A percentile compares a stretch with the other conserved stretches of the same genome.
These are phyloP conservation scores for Colletotrichum godetiae DNA, from an alignment of 2,329 filamentous ascomycete genomes.

Conservation along the genomic window DNA sequence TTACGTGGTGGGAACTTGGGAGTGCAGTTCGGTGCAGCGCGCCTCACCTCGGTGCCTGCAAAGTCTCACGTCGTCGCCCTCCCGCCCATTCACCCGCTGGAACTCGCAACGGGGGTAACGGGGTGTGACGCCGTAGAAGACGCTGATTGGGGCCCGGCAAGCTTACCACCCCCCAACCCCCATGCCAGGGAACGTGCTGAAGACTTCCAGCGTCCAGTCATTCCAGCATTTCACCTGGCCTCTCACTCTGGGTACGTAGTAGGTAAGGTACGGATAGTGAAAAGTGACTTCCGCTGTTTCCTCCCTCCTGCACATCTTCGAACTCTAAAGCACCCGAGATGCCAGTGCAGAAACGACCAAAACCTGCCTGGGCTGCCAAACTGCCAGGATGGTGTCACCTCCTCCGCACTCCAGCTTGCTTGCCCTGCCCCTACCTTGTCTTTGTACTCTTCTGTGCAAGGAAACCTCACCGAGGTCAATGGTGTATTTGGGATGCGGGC, in stretches of 20 bases:
- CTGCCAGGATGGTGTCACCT: constrained; percentile 2
- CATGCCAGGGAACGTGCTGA: constrained; percentile 21
- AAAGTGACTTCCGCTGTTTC: constrained; percentile 10
- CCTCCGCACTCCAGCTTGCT: neutral
- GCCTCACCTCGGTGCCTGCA: neutral
- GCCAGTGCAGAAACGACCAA: constrained; percentile 8
- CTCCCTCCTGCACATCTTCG: constrained; percentile 10
- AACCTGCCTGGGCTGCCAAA: neutral
- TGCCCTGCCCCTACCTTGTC: neutral
- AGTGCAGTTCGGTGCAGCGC: constrained; percentile 6
- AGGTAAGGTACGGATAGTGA: too few relatives aligned
- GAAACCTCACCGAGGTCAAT: neutral
- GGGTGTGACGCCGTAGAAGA: constrained; percentile 24
- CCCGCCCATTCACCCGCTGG: constrained; percentile 19
- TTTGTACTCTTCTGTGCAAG: neutral
- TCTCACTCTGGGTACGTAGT: too few relatives aligned
- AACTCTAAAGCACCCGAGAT: constrained; percentile 33
- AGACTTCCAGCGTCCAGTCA: constrained; percentile 4
- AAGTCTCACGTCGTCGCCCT: constrained; percentile 18
- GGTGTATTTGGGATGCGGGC: neutral
- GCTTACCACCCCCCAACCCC: neutral
- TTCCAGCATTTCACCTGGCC: neutral
- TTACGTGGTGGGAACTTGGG: neutral
- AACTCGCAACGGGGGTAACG: constrained; percentile 8
- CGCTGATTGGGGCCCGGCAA: constrained; percentile 14